A percentile compares a stretch with the other conserved stretches of the same genome.
phyloP scores from a whole-genome alignment of 2,329 filamentous ascomycete species.

The Apiospora hydei region DNA sequence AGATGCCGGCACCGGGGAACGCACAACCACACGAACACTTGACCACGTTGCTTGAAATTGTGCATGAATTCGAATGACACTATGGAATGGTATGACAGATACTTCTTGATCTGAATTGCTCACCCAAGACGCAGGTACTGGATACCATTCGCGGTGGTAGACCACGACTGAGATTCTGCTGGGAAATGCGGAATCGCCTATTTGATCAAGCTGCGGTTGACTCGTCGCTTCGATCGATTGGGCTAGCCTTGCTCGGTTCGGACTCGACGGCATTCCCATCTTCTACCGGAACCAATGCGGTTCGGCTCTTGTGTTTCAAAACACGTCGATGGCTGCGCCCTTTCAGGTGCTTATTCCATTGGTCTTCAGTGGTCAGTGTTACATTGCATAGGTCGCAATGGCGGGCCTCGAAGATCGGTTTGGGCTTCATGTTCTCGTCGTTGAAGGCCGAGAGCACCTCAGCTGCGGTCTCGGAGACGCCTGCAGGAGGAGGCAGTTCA shows the following conservation, averaged over 20 bases:
- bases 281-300: slow-evolving; percentile 37
- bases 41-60: background rate
- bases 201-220: background rate
- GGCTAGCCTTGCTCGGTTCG: background rate
- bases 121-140: background rate
- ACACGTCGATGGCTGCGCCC: slow-evolving; percentile 48
- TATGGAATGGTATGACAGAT: background rate
- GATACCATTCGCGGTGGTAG: background rate
- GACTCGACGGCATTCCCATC: background rate
- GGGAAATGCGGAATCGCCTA: background rate
- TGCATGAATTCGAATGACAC: background rate
- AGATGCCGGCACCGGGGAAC: background rate
- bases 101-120: background rate
- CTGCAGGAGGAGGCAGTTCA: slow-evolving; percentile 57
- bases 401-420: slow-evolving; percentile 47
- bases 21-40: background rate
- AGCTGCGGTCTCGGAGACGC: slow-evolving; percentile 56
- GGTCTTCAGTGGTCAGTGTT: slow-evolving; percentile 62
- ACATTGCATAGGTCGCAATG: slow-evolving; percentile 78
- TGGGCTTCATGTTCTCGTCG: slow-evolving; percentile 62
- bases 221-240: background rate
- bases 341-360: slow-evolving; percentile 55
- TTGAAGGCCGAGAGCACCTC: slow-evolving; percentile 65
- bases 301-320: slow-evolving; percentile 37
- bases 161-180: background rate